Evolutionary conservation across 345 rosid species (phyloP), one percentile per base, ranked within the genome.

Genomic region (Euphorbia tirucalli): DNA sequence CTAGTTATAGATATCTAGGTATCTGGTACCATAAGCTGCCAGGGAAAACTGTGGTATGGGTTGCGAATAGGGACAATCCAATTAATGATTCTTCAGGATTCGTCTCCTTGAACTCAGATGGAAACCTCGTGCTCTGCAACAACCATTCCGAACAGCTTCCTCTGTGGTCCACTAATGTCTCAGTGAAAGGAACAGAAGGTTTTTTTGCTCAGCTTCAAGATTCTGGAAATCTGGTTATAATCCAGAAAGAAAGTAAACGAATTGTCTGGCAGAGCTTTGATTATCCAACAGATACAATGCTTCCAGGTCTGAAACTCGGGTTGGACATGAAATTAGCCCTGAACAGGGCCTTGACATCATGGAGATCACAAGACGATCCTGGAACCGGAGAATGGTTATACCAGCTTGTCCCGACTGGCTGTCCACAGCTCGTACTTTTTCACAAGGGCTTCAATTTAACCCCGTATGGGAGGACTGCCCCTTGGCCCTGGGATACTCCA

Each of bases 221-320:
- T 44, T 27, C 70, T 9, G 71, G 71, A 19, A 66, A 73, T 25
- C 31, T 73, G 4, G 71, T 73, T 18, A 10, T 73, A 32, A 31
- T 65, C n/a, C n/a, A n/a, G n/a, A n/a, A n/a, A 11, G 32, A 21
- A n/a, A 15, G 28, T n/a, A 7, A 50, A 64, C 39, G 6, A 5
- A 39, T 66, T 58, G 50, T 58, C 11, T 66, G 77, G 73, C 73
- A 74, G 22, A 68, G 77, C n/a, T 66, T 74, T 59, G 43, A 74
- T 74, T 15, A 74, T 32, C 77, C 77, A 6, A 59, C 61, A 1
- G 37, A 61, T 21, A 35, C 65, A 15, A 7, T 52, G 16, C 65
- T 63, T 9, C 21, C 48, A 8, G 55, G 64, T 1, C 7, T 48
- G 37, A 75, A 22, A 55, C 5, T 63, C 21, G 70, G 74, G 1